Evolutionary conservation across 805 yeast species (phyloP).

Genomic region (Blastobotrys peoriensis): DNA sequence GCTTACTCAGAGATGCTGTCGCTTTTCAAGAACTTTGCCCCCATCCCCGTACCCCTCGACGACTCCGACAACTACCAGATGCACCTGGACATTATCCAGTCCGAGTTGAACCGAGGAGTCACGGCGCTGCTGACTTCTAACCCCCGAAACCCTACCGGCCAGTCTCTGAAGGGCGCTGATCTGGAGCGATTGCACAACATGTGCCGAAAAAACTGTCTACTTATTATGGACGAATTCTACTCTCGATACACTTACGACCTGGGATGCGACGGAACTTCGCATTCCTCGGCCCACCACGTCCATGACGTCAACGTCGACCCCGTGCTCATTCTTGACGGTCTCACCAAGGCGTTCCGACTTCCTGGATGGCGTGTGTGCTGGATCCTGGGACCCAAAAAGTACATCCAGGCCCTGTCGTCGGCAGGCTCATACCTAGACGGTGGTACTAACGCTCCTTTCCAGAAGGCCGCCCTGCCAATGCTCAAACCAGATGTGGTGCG

Average conservation of each 20-base stretch:
- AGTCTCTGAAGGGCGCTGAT: conserved; percentile 43
- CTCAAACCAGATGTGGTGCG: conserved; percentile 46
- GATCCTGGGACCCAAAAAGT: conserved; percentile 58
- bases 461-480: conserved; percentile 51
- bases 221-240: conserved; percentile 61
- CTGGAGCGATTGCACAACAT: conserved; percentile 44
- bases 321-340: conserved; percentile 53
- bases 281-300: conserved; percentile 45
- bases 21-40: conserved; percentile 54
- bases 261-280: conserved; percentile 46
- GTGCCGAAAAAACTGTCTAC: conserved; percentile 46
- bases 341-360: conserved; percentile 54
- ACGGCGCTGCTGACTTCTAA: conserved; percentile 48
- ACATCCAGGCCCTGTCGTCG: conserved; percentile 47
- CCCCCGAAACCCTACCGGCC: conserved; percentile 61
- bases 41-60: conserved; percentile 55
- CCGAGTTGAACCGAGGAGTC: conserved; percentile 52
- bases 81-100: conserved; percentile 45
- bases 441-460: conserved; percentile 57
- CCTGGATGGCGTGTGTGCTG: conserved; percentile 65
- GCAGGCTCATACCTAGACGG: conserved; percentile 60
- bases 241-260: conserved; percentile 52
- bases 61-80: conserved; percentile 53
- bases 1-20: conserved; percentile 63
- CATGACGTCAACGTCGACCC: conserved; percentile 54